Conservation (phyloP, 2,329 filamentous ascomycete genomes). For the Botrytis elliptica region DNA sequence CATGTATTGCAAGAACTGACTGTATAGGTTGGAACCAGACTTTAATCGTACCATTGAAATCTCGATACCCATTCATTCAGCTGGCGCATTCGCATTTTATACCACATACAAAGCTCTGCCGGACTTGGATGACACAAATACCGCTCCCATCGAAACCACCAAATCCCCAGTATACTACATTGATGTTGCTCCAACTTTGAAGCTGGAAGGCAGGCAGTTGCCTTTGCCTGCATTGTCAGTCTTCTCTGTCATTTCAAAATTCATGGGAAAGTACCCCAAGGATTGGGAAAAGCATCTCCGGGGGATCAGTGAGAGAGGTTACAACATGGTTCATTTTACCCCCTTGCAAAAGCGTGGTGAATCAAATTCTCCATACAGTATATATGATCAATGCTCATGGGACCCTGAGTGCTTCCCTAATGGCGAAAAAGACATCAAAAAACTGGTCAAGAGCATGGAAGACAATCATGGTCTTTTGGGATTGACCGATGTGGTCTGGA, state of each 20-base stretch:
- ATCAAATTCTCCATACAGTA: constrained; percentile 96
- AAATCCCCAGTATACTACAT: constrained; percentile 84
- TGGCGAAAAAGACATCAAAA: constrained; percentile 77
- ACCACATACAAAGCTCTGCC: constrained; percentile 88
- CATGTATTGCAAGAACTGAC: constrained; percentile 23
- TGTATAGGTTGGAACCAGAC: constrained; percentile 73
- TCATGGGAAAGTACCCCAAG: constrained; percentile 87
- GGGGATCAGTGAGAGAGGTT: constrained; percentile 86
- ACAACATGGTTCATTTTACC: constrained; percentile 99
- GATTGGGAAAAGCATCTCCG: constrained; percentile 89
- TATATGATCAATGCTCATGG: constrained; percentile 88
- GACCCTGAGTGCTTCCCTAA: constrained; percentile 79
- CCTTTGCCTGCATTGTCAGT: constrained; percentile 85
- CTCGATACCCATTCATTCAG: constrained; percentile 76
- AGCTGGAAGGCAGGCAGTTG: constrained; percentile 69
- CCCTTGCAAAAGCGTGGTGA: constrained; percentile 83
- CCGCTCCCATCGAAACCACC: constrained; percentile 53
- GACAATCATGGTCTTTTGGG: constrained; percentile 80
- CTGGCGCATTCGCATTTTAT: constrained; percentile 93
- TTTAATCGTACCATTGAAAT: constrained; percentile 93
- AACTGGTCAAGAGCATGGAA: constrained; percentile 79
- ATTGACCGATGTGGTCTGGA: constrained; percentile 95
- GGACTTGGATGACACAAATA: constrained; percentile 55
- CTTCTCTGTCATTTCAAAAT: constrained; percentile 95
- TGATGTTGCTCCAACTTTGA: constrained; percentile 82